These are phyloP conservation scores for Citrus glauca DNA, from an alignment of 345 rosid species.

Conservation along the genomic window DNA sequence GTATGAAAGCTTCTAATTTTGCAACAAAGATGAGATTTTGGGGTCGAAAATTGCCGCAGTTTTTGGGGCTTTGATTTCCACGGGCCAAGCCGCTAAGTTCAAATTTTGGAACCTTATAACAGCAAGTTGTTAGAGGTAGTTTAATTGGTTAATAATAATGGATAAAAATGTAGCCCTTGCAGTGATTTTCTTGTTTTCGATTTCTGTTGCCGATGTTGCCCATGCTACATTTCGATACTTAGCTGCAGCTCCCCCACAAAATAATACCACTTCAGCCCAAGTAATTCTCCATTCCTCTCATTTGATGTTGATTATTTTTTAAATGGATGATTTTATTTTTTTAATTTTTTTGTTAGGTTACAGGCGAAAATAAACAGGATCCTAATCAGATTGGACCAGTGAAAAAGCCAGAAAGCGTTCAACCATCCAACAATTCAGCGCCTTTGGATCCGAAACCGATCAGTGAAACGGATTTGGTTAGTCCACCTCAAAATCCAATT, in stretches of 20 bases:
- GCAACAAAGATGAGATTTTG: neutral
- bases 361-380: slow-evolving; percentile 23
- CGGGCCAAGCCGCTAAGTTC: neutral
- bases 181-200: slow-evolving; percentile 37
- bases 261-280: slow-evolving; percentile 21
- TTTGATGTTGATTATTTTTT: neutral
- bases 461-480: slow-evolving; percentile 12
- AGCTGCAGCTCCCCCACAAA: slow-evolving; percentile 24
- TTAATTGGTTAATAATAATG: slow-evolving; percentile 23
- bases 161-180: slow-evolving; percentile 29
- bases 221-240: slow-evolving; percentile 31
- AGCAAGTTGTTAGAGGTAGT: neutral
- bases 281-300: slow-evolving; percentile 23
- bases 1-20: neutral
- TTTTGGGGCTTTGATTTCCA: neutral
- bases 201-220: slow-evolving; percentile 37
- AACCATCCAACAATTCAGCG: slow-evolving; percentile 19
- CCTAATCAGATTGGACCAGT: slow-evolving; percentile 8
- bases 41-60: neutral
- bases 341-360: slow-evolving; percentile 26
- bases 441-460: slow-evolving; percentile 21
- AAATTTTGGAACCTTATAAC: neutral
- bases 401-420: slow-evolving; percentile 17
- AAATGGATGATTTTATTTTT: slow-evolving; percentile 9
- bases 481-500: slow-evolving; percentile 19